phyloP scores from a whole-genome alignment of 352 stramenopile species.

The Thraustochytrium striatum region DNA sequence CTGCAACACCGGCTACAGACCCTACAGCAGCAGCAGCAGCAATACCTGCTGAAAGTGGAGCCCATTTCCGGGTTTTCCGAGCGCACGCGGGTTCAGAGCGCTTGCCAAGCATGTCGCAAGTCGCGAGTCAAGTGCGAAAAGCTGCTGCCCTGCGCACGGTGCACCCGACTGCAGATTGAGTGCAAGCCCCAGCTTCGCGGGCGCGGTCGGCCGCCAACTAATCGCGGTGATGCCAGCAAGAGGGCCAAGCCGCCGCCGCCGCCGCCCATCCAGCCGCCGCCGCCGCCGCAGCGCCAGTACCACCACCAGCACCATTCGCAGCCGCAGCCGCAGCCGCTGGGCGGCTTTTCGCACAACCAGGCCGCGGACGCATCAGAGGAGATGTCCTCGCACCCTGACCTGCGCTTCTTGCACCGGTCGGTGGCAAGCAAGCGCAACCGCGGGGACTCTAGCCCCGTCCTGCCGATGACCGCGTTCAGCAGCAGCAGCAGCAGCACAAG shows the following conservation, averaged over 20 bases:
- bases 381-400: too few species aligned
- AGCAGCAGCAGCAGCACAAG: too few species aligned
- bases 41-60: too few species aligned
- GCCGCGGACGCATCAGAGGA: too few species aligned
- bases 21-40: background rate
- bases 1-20: background rate
- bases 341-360: background rate
- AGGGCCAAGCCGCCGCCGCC: background rate
- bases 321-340: background rate
- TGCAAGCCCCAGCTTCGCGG: constrained; percentile 6
- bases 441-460: too few species aligned
- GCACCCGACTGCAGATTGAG: background rate
- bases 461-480: too few species aligned
- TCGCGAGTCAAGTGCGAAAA: constrained; percentile 14
- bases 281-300: background rate
- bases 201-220: background rate
- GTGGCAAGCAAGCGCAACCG: too few species aligned
- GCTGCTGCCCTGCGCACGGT: constrained; percentile 18
- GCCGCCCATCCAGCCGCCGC: background rate
- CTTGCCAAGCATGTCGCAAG: constrained; percentile 17
- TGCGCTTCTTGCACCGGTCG: too few species aligned
- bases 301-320: background rate
- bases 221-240: background rate
- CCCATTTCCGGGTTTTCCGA: too few species aligned
- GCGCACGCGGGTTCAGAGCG: background rate